phyloP scores from a whole-genome alignment of 345 rosid genomes.

The Pistacia vera region DNA sequence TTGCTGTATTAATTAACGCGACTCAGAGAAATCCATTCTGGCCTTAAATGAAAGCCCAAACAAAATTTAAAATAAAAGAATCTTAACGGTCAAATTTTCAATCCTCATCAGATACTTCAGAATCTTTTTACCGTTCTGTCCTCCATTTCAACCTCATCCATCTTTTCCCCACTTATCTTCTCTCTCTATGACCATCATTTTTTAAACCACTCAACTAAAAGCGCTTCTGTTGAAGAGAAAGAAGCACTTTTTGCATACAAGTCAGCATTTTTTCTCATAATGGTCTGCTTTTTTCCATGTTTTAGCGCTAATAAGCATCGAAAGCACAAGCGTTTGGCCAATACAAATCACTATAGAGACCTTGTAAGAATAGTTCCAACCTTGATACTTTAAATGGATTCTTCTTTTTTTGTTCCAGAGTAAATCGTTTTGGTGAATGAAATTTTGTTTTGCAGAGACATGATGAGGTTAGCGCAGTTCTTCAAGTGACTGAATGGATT shows the following conservation, averaged over 20 bases:
- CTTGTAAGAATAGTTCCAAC: conserved; percentile 30
- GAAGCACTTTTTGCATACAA: conserved; percentile 18
- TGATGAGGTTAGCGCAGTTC: conserved; percentile 25
- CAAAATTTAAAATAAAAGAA: neutral
- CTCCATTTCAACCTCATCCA: neutral
- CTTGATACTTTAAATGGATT: neutral
- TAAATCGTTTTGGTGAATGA: neutral
- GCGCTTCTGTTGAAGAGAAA: conserved; percentile 5
- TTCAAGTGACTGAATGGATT: conserved; percentile 22
- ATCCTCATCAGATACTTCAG: conserved; percentile 8
- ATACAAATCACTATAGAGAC: conserved; percentile 29
- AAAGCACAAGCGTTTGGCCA: conserved; percentile 31
- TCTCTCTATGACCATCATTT: neutral
- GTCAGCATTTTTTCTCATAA: conserved; percentile 17
- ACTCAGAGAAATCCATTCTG: neutral
- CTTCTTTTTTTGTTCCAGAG: neutral
- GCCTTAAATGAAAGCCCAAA: conserved; percentile 17
- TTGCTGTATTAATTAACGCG: no score
- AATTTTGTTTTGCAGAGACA: conserved; percentile 36
- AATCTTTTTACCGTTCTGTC: conserved; percentile 3
- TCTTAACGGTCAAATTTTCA: conserved; percentile 29
- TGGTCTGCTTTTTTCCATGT: conserved; percentile 61
- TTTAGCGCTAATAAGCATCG: conserved; percentile 52
- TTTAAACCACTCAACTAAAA: conserved; percentile 11
- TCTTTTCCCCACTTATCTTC: neutral